Conservation (phyloP, 805 yeast species). For the Maudiozyma bulderi region DNA sequence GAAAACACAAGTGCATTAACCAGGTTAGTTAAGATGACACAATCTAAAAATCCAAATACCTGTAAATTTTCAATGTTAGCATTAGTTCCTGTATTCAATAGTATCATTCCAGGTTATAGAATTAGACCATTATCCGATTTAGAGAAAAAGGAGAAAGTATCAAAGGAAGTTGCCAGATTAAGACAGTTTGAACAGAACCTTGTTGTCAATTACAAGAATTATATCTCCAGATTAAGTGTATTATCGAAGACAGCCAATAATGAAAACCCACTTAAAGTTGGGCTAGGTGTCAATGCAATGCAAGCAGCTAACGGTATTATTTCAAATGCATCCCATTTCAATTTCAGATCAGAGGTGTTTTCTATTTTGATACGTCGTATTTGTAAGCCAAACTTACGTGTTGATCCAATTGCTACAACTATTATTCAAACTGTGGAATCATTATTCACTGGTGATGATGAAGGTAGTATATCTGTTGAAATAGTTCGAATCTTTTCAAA, state of each 20-base stretch:
- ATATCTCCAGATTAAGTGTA: constrained; percentile 45
- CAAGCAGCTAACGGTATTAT: constrained; percentile 74
- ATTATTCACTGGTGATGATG: constrained; percentile 69
- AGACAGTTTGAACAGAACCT: constrained; percentile 76
- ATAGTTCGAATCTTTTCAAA: constrained; percentile 58
- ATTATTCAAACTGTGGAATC: constrained; percentile 59
- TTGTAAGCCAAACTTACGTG: constrained; percentile 43
- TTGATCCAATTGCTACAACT: constrained; percentile 40
- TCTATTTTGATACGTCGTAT: constrained; percentile 58
- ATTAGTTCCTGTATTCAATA: constrained; percentile 73
- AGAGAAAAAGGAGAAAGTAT: constrained; percentile 73
- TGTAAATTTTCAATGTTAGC: constrained; percentile 68
- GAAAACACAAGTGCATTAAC: constrained; percentile 59
- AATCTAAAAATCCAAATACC: constrained; percentile 55
- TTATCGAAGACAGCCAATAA: constrained; percentile 33
- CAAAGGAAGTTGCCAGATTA: constrained; percentile 69
- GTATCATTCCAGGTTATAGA: constrained; percentile 78
- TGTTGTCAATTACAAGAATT: constrained; percentile 57
- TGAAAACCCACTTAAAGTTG: constrained; percentile 23
- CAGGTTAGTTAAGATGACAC: constrained; percentile 60
- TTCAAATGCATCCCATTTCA: constrained; percentile 64
- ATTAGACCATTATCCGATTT: constrained; percentile 74
- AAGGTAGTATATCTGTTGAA: constrained; percentile 74
- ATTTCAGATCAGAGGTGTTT: constrained; percentile 68
- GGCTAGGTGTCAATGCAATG: constrained; percentile 48